A percentile compares a stretch with the other conserved stretches of the same genome.
phyloP scores from a whole-genome alignment of 495 filamentous ascomycete genomes.

The Hypomontagnella monticulosa region DNA sequence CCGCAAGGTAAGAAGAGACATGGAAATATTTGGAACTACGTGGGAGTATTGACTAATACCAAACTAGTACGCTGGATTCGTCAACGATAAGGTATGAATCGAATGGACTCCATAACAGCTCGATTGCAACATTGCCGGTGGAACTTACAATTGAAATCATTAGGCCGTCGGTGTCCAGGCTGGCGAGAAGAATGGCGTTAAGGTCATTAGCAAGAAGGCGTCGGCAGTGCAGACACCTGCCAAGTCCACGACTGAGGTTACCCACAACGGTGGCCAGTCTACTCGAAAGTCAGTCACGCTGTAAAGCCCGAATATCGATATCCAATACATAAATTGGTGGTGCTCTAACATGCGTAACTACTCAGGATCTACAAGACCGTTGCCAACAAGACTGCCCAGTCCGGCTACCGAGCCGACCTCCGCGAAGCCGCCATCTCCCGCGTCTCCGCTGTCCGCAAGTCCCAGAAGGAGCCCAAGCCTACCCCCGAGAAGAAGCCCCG shows the following conservation, averaged over 20 bases:
- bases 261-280: conserved; percentile 72
- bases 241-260: conserved; percentile 67
- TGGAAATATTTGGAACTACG: background rate
- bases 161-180: conserved; percentile 84
- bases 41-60: conserved; percentile 42
- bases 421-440: conserved; percentile 87
- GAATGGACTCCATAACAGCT: background rate
- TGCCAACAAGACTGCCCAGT: conserved; percentile 80
- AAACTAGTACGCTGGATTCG: conserved; percentile 81
- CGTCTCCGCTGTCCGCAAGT: conserved; percentile 83
- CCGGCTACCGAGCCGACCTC: conserved; percentile 86
- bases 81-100: conserved; percentile 88
- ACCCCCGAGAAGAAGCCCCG: conserved; percentile 75
- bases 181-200: conserved; percentile 73
- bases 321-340: conserved; percentile 15
- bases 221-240: conserved; percentile 75
- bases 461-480: conserved; percentile 82
- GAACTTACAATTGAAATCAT: conserved; percentile 39
- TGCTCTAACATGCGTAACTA: conserved; percentile 39
- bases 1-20: conserved; percentile 77
- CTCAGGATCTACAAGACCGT: conserved; percentile 86
- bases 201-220: conserved; percentile 84
- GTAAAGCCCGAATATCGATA: background rate
- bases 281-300: conserved; percentile 79
- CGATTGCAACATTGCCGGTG: conserved; percentile 17